Conservation (phyloP, 306 rosid genomes). For the Gastrolobium bilobum region DNA sequence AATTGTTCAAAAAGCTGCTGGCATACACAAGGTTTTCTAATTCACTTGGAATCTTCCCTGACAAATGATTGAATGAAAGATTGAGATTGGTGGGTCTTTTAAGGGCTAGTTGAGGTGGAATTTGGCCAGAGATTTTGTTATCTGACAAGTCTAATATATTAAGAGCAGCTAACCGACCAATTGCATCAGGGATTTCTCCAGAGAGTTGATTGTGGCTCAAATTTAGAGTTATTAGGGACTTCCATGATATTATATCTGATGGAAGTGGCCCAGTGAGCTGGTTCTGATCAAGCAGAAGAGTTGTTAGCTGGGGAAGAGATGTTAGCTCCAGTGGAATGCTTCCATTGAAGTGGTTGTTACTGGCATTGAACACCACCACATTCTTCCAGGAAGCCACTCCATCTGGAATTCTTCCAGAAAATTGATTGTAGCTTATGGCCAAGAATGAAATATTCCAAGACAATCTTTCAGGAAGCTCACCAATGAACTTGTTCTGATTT, state of each 20-base stretch:
- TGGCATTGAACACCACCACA: constrained; percentile 59
- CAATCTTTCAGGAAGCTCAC: constrained; percentile 67
- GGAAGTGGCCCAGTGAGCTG: constrained; percentile 64
- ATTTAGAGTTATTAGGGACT: constrained; percentile 51
- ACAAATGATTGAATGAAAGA: constrained; percentile 62
- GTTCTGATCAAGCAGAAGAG: constrained; percentile 63
- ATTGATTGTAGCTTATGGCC: constrained; percentile 63
- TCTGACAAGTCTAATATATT: constrained; percentile 68
- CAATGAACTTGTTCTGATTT: constrained; percentile 60
- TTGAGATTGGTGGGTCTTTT: constrained; percentile 44
- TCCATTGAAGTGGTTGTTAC: constrained; percentile 66
- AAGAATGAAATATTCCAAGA: constrained; percentile 54
- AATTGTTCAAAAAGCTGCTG: constrained; percentile 74
- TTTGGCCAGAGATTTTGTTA: constrained; percentile 70
- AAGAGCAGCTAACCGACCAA: constrained; percentile 61
- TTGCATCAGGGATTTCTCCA: constrained; percentile 59
- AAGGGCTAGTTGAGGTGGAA: constrained; percentile 54
- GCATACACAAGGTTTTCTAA: constrained; percentile 55
- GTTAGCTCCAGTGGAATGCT: constrained; percentile 69
- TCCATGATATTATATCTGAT: constrained; percentile 58
- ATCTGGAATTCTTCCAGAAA: constrained; percentile 68
- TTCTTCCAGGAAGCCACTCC: constrained; percentile 62
- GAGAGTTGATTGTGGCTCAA: constrained; percentile 60
- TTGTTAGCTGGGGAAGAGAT: constrained; percentile 47
- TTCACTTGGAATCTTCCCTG: constrained; percentile 64